Percentiles rank a stretch among this genome's conserved stretches.
These are phyloP conservation scores for Tremellales sp. DNA, from an alignment of 1,284 basidiomycete genomes.

Conservation along the genomic window DNA sequence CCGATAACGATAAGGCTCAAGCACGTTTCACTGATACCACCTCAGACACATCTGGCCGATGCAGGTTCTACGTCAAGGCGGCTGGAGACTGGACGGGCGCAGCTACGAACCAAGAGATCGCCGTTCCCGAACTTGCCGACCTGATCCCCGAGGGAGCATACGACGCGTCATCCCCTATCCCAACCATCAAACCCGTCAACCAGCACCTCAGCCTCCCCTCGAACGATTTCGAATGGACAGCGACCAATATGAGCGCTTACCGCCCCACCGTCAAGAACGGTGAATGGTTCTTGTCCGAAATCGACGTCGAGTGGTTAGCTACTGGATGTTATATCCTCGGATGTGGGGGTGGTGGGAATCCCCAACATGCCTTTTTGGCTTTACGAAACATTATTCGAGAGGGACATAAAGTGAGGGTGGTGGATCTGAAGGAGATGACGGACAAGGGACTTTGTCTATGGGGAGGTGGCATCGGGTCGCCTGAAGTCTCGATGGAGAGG, in stretches of 20 bases:
- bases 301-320: conserved; percentile 39
- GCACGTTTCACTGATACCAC: not conserved
- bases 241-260: conserved; percentile 22
- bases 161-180: not conserved
- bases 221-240: conserved; percentile 29
- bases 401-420: conserved; percentile 25
- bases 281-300: conserved; percentile 35
- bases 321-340: conserved; percentile 42
- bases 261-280: conserved; percentile 21
- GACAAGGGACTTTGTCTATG: conserved; percentile 8
- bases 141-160: not conserved
- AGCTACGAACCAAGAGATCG: conserved; percentile 1
- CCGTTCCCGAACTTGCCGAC: conserved; percentile 3
- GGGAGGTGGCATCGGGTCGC: conserved; percentile 53
- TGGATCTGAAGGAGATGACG: conserved; percentile 24
- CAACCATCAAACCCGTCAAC: conserved; percentile 1
- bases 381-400: conserved; percentile 28
- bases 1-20: too few relatives aligned
- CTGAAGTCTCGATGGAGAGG: conserved; percentile 48
- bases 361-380: conserved; percentile 20
- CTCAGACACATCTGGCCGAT: conserved; percentile 29
- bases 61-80: conserved; percentile 43
- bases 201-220: not conserved
- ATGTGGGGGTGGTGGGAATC: conserved; percentile 38
- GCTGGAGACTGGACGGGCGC: conserved; percentile 38